phyloP scores from a whole-genome alignment of 2,329 filamentous ascomycete genomes.

The Orbilia oligospora region DNA sequence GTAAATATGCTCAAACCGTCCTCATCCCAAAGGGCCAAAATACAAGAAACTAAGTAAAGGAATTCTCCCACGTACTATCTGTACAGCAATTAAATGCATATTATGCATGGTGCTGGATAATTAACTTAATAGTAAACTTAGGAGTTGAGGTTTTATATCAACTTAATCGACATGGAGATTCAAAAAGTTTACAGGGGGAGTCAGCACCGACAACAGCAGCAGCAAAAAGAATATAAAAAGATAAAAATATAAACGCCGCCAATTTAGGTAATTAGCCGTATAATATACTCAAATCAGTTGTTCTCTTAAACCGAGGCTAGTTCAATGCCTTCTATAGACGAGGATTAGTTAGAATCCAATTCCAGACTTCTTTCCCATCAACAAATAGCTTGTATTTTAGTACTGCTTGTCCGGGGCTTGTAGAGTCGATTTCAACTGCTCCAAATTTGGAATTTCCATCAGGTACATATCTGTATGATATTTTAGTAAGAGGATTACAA shows the following conservation, averaged over 20 bases:
- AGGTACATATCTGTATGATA: constrained; percentile 76
- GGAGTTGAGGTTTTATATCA: neutral
- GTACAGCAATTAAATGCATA: neutral
- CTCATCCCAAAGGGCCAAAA: no score
- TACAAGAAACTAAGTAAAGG: no score
- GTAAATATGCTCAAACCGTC: no score
- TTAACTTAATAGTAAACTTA: neutral
- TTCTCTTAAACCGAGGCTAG: neutral
- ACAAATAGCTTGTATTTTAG: constrained; percentile 86
- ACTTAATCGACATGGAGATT: no score
- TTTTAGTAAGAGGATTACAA: constrained; percentile 56
- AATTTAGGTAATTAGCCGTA: neutral
- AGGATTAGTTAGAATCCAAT: constrained; percentile 73
- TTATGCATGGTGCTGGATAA: neutral
- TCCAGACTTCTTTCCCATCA: constrained; percentile 77
- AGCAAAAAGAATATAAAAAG: no score
- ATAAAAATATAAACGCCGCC: neutral
- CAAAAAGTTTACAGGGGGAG: constrained; percentile 1
- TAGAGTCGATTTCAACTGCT: constrained; percentile 81
- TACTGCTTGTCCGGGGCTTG: constrained; percentile 76
- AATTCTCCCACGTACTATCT: no score
- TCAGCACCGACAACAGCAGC: neutral
- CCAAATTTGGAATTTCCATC: constrained; percentile 92
- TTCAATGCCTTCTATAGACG: constrained; percentile 7
- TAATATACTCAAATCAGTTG: neutral